Percentiles rank a stretch among this genome's conserved stretches.
Conservation (phyloP, 345 rosid species). For the Arabidopsis thaliana region TAIR10.1 NC_003075.7:15789501-15790000, state of each 20-base stretch:
- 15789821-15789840: not conserved
- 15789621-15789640: slow-evolving; percentile 63
- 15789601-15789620: slow-evolving; percentile 67
- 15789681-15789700: slow-evolving; percentile 29
- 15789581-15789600: slow-evolving; percentile 72
- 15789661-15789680: slow-evolving; percentile 60
- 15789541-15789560: not conserved
- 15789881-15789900: not conserved
- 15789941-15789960: not conserved
- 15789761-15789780: slow-evolving; percentile 28
- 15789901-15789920: not conserved
- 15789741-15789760: slow-evolving; percentile 12
- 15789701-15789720: slow-evolving; percentile 27
- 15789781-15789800: not conserved
- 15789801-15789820: slow-evolving; percentile 21
- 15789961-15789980: not conserved
- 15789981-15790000: not conserved
- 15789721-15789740: slow-evolving; percentile 18
- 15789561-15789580: not conserved
- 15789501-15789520: not conserved
- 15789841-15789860: not conserved
- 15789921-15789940: not conserved
- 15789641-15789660: slow-evolving; percentile 59
- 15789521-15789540: not conserved
- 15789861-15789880: not conserved